Conservation (phyloP, 176 grass and related monocot genomes). For the Hordeum marinum region DNA sequence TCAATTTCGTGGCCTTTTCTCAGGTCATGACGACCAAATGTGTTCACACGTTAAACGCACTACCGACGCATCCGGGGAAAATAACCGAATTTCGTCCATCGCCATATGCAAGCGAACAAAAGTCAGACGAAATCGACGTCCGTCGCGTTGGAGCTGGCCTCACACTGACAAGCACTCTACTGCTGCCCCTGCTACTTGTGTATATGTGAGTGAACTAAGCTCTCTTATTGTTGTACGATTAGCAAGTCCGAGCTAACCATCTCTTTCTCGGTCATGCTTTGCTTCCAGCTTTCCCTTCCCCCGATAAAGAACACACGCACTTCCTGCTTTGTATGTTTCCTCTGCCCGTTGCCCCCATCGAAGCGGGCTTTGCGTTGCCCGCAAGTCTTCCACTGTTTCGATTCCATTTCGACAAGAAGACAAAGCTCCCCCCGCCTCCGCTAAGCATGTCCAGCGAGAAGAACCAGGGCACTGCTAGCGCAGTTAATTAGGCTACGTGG, state of each 20-base stretch:
- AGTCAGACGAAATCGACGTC: no score
- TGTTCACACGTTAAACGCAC: no score
- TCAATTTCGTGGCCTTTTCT: no score
- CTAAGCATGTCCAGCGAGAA: not conserved
- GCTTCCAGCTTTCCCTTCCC: slow-evolving; percentile 43
- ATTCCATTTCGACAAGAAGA: slow-evolving; percentile 30
- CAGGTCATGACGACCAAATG: no score
- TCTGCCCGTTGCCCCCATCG: slow-evolving; percentile 3
- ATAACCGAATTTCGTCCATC: no score
- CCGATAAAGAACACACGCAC: slow-evolving; percentile 26
- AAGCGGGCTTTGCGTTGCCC: slow-evolving; percentile 42
- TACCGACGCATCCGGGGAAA: no score
- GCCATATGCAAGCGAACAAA: no score
- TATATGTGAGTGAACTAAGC: not conserved
- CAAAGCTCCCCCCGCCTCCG: slow-evolving; percentile 2
- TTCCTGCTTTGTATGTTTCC: slow-evolving; percentile 20
- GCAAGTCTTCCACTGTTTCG: slow-evolving; percentile 17
- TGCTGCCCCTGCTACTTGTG: not conserved
- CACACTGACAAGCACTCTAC: not conserved
- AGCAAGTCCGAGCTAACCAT: slow-evolving; percentile 34
- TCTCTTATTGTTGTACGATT: slow-evolving; percentile 31
- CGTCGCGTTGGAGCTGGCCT: no score
- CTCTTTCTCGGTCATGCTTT: slow-evolving; percentile 25
- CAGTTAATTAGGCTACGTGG: not conserved
- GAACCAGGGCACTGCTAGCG: not conserved